A percentile compares a stretch with the other conserved stretches of the same genome.
Conservation (phyloP, 306 rosid genomes). For the Glycyrrhiza uralensis region DNA sequence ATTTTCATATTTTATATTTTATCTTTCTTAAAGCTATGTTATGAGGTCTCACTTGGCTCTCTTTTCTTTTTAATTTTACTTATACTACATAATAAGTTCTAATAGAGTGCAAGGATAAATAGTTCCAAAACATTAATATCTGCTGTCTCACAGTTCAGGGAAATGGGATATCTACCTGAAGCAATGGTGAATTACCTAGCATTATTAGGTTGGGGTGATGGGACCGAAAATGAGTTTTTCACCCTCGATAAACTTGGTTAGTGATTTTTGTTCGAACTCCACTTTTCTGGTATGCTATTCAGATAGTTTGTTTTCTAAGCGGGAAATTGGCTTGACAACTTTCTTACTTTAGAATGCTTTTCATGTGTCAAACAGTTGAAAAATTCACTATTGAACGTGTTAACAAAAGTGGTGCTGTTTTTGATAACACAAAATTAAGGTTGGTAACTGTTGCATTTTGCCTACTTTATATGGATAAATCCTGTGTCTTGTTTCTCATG, state of each 20-base stretch:
- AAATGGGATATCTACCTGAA: conserved; percentile 95
- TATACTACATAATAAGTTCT: background rate
- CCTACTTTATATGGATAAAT: background rate
- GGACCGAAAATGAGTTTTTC: conserved; percentile 91
- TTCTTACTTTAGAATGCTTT: conserved; percentile 23
- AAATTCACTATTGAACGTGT: conserved; percentile 82
- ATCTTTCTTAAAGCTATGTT: background rate
- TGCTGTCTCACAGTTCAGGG: conserved; percentile 64
- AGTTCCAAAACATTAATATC: conserved; percentile 21
- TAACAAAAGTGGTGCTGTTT: conserved; percentile 91
- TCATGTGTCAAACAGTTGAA: conserved; percentile 56
- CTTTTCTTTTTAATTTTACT: background rate
- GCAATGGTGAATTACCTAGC: conserved; percentile 96
- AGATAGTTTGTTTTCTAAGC: background rate
- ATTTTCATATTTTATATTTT: background rate
- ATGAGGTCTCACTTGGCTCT: background rate
- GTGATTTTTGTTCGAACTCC: conserved; percentile 33
- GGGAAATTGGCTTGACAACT: background rate
- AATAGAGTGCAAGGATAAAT: background rate
- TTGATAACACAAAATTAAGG: conserved; percentile 78
- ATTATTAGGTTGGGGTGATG: conserved; percentile 97
- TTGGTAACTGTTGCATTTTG: conserved; percentile 32
- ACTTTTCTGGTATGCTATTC: background rate
- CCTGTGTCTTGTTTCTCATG: background rate
- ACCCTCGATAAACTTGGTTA: conserved; percentile 77